phyloP scores from a whole-genome alignment of 208 protist species.

The Strigomonas culicis region DNA sequence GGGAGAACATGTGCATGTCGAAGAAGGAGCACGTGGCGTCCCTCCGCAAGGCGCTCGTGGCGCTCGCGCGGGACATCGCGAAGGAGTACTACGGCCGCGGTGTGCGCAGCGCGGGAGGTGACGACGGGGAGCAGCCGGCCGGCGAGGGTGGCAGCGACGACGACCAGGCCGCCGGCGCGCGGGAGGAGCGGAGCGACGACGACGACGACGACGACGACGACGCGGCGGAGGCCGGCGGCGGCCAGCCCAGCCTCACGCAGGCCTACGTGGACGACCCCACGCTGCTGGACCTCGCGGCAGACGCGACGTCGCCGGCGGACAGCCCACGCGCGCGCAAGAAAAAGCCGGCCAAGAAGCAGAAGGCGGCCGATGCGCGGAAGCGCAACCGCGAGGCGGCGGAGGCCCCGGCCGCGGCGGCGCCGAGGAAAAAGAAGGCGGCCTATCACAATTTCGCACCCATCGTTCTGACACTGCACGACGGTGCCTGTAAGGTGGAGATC shows the following conservation, averaged over 20 bases:
- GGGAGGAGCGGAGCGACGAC: slow-evolving; percentile 14
- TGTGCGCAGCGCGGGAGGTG: slow-evolving; percentile 15
- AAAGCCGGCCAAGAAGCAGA: no score
- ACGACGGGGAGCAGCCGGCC: slow-evolving; percentile 14
- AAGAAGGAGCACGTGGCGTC: slow-evolving; percentile 56
- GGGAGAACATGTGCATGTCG: slow-evolving; percentile 72
- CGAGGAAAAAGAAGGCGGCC: background rate
- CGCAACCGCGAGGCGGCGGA: background rate
- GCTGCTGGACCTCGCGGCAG: no score
- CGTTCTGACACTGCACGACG: slow-evolving; percentile 27
- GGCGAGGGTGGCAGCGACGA: slow-evolving; percentile 13
- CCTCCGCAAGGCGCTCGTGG: slow-evolving; percentile 50
- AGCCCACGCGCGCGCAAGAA: no score
- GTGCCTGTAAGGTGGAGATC: slow-evolving; percentile 48
- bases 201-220: slow-evolving; percentile 12
- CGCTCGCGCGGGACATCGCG: slow-evolving; percentile 51
- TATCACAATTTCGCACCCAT: slow-evolving; percentile 64
- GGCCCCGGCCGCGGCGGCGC: background rate
- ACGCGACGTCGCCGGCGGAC: no score
- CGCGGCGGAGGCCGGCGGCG: slow-evolving; percentile 13
- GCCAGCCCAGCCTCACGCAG: slow-evolving; percentile 16
- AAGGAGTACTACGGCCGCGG: slow-evolving; percentile 2
- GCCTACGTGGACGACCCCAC: no score
- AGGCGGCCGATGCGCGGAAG: no score
- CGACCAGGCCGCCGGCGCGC: slow-evolving; percentile 19